Base-by-base conservation (phyloP, 2,329 filamentous ascomycete genomes). In the Xylaria sp. region DNA sequence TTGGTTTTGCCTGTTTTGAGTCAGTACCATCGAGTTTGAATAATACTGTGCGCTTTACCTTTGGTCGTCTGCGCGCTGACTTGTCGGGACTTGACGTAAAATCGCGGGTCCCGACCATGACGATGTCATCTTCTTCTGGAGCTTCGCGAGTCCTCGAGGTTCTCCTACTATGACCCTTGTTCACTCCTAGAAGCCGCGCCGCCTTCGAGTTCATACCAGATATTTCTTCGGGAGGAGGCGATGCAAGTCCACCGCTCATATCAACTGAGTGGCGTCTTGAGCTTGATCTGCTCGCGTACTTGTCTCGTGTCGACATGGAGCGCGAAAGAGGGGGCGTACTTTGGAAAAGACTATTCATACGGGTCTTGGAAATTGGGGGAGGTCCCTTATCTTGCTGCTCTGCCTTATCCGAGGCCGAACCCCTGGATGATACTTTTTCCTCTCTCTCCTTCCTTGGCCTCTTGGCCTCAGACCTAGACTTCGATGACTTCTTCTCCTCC, bases 231-330 rank as follows among this genome's bases (percentile, higher is more conserved):
- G 91, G 89, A 9, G 92, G 91, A 3, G 93, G 92, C 23, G 92
- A 93, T 54, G 88, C 85, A 69, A 94, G 83, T 8, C 89, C 91
- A 70, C 84, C 84, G 32, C 83, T 84, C 69, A 90, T 86, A 62
- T 93, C 92, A 18, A 91, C 80, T 0, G 93, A 92, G 70, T 90
- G 85, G 44, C 91, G 90, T 65, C 92, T 87, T 62, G 92, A 91
- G 62, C 84, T 85, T 5, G 88, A 84, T 68, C 84, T 89, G 61
- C 84, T 84, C 42, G 81, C 81, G 70, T 89, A 88, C 74, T 85
- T 89, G 54, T 91, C 88, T 57, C 91, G 88, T 21, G 86, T 88
- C 12, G 93, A 91, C 78, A 90, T 91, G 1, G 91, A 88, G 35
- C 91, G 88, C 32, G 90, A 89, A 63, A 92, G 83, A 16, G 88